A percentile compares a stretch with the other conserved stretches of the same genome.
Conservation (phyloP, 345 rosid genomes). For the Citrus cavaleriei region DNA sequence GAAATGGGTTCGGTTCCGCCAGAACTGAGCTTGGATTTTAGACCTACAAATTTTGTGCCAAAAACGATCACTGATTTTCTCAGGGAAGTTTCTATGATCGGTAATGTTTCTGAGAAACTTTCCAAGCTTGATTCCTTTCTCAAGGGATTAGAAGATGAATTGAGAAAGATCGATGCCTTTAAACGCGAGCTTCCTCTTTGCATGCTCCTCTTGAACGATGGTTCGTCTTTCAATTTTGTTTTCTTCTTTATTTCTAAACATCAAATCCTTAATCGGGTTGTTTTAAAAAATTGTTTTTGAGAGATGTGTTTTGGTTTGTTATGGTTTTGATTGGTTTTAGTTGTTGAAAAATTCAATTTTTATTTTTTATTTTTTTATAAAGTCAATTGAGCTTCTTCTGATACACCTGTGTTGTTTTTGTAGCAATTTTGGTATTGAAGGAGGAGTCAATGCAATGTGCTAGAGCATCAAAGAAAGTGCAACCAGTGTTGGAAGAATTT, state of each 20-base stretch:
- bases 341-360: background rate
- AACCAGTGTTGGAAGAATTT: slow-evolving; percentile 71
- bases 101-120: slow-evolving; percentile 36
- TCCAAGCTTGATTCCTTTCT: slow-evolving; percentile 50
- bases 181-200: slow-evolving; percentile 86
- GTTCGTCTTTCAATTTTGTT: slow-evolving; percentile 35
- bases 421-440: slow-evolving; percentile 63
- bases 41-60: slow-evolving; percentile 39
- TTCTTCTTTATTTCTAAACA: background rate
- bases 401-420: slow-evolving; percentile 11
- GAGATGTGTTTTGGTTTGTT: slow-evolving; percentile 4
- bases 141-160: slow-evolving; percentile 63
- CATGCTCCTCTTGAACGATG: slow-evolving; percentile 72
- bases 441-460: slow-evolving; percentile 40
- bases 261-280: background rate
- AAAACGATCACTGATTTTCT: slow-evolving; percentile 52
- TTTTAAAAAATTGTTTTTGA: background rate
- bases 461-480: slow-evolving; percentile 26
- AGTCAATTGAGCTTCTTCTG: background rate
- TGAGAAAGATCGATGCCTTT: slow-evolving; percentile 71
- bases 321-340: slow-evolving; percentile 1
- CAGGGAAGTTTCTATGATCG: slow-evolving; percentile 45
- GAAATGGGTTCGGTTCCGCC: slow-evolving; percentile 55
- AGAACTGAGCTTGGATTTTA: slow-evolving; percentile 71
- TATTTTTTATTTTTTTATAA: background rate